Base-by-base conservation (phyloP, 2,329 filamentous ascomycete genomes). In the Pestalotiopsis fici region DNA sequence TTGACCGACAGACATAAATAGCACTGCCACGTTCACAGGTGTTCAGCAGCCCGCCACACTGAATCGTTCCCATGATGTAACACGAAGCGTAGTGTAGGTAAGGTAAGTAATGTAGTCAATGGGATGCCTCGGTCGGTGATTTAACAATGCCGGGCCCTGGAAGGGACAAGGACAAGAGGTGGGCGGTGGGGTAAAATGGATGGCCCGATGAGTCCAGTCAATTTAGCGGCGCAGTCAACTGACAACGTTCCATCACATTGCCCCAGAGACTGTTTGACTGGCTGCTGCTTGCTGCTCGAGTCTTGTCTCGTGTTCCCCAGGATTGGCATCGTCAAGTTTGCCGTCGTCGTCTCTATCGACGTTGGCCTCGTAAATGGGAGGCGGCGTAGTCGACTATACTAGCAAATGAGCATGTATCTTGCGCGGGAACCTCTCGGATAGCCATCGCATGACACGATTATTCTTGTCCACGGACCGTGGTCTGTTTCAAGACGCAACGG, bases 241-340 rank as follows among this genome's bases (percentile, higher is more conserved):
- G 47, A 64, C 43, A 64, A 64, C 61, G 61, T 64, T 64, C 47
- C 61, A 65, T 65, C 25, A 50, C 63, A 65, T 65, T 65, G 62
- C 37, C 31, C 31, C 37, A 31, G 27, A 65, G 25, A 65, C 25
- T 65, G 54, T 11, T 31, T 43, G 15, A 28, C 47, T 43, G 21
- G 43, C 50, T 27, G n/a, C n/a, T n/a, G n/a, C n/a, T n/a, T n/a
- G n/a, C n/a, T n/a, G n/a, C n/a, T n/a, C n/a, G n/a, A n/a, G n/a
- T n/a, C n/a, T n/a, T n/a, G n/a, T 43, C 31, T 57, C 55, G 55
- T 57, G 27, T 57, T 27, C 55, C 27, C 28, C 15, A 31, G 23
- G 62, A 37, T 64, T 64, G 47, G 54, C 63, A 57, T 65, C 50
- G 63, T 39, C 50, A 28, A 39, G 18, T n/a, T 21, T 39, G 63